Evolutionary conservation across 2,329 filamentous ascomycete species (phyloP).

Genomic region (Lecanosticta acicola): DNA sequence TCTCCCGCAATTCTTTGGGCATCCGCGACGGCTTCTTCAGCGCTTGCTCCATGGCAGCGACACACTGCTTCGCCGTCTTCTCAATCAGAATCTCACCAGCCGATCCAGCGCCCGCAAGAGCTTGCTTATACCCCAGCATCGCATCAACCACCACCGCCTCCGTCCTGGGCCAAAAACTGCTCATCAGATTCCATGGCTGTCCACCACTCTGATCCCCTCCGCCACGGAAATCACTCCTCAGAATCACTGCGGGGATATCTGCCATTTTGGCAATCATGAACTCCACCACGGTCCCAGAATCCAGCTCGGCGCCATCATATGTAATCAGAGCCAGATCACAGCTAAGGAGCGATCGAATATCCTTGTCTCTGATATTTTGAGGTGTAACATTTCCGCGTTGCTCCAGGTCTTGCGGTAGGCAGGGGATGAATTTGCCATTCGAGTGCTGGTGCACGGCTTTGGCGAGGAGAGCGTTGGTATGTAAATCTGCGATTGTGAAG

Average conservation of each 20-base stretch:
- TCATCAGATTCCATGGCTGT: slow-evolving; percentile 18
- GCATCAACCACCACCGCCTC: slow-evolving; percentile 13
- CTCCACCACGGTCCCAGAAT: slow-evolving; percentile 17
- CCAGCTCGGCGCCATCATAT: slow-evolving; percentile 15
- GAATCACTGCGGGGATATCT: slow-evolving; percentile 14
- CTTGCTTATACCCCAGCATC: slow-evolving; percentile 15
- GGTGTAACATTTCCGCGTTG: slow-evolving; percentile 13
- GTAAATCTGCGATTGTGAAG: slow-evolving; percentile 14
- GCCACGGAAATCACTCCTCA: slow-evolving; percentile 13
- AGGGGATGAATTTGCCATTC: slow-evolving; percentile 8
- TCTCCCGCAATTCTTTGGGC: slow-evolving; percentile 11
- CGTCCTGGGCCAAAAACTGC: slow-evolving; percentile 13
- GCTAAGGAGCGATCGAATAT: slow-evolving; percentile 12
- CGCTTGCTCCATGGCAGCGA: slow-evolving; percentile 11
- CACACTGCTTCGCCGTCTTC: slow-evolving; percentile 12
- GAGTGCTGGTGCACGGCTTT: slow-evolving; percentile 8
- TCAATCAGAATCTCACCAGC: slow-evolving; percentile 11
- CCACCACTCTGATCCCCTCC: slow-evolving; percentile 12
- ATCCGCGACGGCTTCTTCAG: slow-evolving; percentile 11
- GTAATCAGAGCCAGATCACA: slow-evolving; percentile 15
- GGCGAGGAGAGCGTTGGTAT: slow-evolving; percentile 14
- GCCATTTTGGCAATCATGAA: slow-evolving; percentile 17
- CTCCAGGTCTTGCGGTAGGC: slow-evolving; percentile 16
- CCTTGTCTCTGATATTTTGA: slow-evolving; percentile 16
- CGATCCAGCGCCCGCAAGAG: slow-evolving; percentile 4